These are phyloP conservation scores for Boletus coccyginus DNA, from an alignment of 768 basidiomycete species.

Conservation along the genomic window DNA sequence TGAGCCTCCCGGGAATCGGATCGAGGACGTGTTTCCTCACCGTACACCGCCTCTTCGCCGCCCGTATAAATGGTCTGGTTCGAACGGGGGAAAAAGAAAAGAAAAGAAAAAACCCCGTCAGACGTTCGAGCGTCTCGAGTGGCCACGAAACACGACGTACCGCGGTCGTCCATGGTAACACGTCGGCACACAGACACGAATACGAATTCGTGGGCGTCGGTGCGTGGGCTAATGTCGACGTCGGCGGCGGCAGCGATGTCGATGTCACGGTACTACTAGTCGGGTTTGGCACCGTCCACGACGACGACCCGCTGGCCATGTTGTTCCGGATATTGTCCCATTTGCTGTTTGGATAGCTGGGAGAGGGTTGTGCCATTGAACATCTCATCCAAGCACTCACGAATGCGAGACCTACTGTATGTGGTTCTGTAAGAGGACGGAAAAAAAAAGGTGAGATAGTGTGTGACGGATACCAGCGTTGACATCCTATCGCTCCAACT, in stretches of 20 bases:
- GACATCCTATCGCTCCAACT: background rate
- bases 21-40: conserved; percentile 24
- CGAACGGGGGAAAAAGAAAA: too few species aligned
- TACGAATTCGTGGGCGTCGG: conserved; percentile 21
- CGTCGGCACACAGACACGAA: conserved; percentile 39
- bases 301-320: conserved; percentile 42
- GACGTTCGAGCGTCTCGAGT: background rate
- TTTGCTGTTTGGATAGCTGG: conserved; percentile 62
- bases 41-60: conserved; percentile 40
- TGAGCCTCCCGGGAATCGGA: background rate
- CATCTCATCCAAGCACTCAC: background rate
- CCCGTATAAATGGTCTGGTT: conserved; percentile 32
- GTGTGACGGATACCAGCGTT: background rate
- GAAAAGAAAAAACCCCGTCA: too few species aligned
- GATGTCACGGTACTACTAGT: conserved; percentile 10
- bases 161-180: conserved; percentile 40
- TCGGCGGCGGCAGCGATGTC: background rate
- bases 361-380: background rate
- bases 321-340: conserved; percentile 70
- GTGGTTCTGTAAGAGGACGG: conserved; percentile 45
- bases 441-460: background rate
- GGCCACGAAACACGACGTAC: conserved; percentile 8
- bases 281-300: conserved; percentile 19
- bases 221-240: background rate
- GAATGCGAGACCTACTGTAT: conserved; percentile 40